These are phyloP conservation scores for Chaetomiaceae sp. DNA, from an alignment of 2,329 filamentous ascomycete genomes.

Conservation along the genomic window DNA sequence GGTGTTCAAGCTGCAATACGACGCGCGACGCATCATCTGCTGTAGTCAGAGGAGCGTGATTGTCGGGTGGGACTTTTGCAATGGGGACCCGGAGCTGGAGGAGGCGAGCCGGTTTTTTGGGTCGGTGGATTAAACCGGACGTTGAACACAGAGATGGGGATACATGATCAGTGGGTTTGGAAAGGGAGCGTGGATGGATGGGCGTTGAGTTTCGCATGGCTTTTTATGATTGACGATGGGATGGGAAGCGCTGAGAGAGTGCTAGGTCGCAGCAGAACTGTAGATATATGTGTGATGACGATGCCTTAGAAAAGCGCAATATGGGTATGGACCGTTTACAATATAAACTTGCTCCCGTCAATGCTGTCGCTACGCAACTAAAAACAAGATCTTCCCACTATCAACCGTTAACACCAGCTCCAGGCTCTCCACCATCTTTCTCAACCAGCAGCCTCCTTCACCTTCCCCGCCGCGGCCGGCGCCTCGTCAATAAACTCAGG, in stretches of 20 bases:
- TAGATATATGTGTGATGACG: slow-evolving; percentile 8
- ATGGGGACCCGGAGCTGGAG: slow-evolving; percentile 73
- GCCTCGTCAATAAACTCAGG: slow-evolving; percentile 92
- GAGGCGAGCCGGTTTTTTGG: slow-evolving; percentile 76
- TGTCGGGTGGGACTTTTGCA: slow-evolving; percentile 97
- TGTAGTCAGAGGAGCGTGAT: slow-evolving; percentile 89
- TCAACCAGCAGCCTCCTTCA: slow-evolving; percentile 72
- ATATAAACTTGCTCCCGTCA: no score
- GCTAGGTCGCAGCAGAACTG: background rate
- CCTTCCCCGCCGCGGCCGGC: slow-evolving; percentile 65
- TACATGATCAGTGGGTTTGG: background rate
- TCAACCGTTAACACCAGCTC: background rate
- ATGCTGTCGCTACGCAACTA: background rate
- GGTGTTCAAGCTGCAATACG: slow-evolving; percentile 96
- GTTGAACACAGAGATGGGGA: background rate
- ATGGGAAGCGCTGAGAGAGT: background rate
- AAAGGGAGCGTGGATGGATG: no score
- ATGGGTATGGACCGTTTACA: background rate
- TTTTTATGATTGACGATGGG: slow-evolving; percentile 7
- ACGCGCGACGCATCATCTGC: slow-evolving; percentile 87
- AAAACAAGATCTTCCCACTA: background rate
- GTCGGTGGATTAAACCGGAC: slow-evolving; percentile 45
- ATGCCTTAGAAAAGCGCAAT: slow-evolving; percentile 1
- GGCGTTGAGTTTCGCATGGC: background rate
- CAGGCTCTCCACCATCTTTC: background rate